These are phyloP conservation scores for Dichotomocladium elegans DNA, from an alignment of 371 early-diverging fungal species.

Conservation along the genomic window DNA sequence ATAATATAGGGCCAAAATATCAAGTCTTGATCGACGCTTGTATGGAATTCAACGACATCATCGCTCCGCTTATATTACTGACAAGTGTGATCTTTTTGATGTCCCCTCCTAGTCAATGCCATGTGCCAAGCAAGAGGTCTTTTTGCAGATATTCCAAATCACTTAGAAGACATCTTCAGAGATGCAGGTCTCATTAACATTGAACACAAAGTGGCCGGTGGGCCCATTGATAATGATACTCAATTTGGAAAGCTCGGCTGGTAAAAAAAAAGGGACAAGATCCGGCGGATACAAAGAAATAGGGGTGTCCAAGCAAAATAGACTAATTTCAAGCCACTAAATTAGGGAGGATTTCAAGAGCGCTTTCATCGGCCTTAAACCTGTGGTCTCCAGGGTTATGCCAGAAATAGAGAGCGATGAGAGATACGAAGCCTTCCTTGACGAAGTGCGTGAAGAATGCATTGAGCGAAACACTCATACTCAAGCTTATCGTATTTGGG, in stretches of 20 bases:
- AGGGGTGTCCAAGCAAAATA: background rate
- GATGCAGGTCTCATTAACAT: background rate
- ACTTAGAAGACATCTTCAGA: background rate
- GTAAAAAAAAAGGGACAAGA: too few species aligned
- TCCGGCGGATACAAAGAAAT: background rate
- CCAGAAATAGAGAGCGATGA: background rate
- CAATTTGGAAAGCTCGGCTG: slow-evolving; percentile 4
- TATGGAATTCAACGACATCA: background rate
- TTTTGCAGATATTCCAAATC: background rate
- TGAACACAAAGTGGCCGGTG: background rate
- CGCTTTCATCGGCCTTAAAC: background rate
- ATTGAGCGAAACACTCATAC: background rate
- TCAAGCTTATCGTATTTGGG: background rate
- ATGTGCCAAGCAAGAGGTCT: slow-evolving; percentile 1
- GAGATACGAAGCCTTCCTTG: background rate
- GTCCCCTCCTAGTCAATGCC: background rate
- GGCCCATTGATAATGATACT: slow-evolving; percentile 15
- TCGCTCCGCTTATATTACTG: background rate
- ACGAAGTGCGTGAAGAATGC: background rate
- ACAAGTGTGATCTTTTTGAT: background rate
- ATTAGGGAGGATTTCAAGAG: slow-evolving; percentile 1
- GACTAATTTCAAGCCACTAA: background rate
- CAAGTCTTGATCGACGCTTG: background rate
- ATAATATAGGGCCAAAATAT: slow-evolving; percentile 2
- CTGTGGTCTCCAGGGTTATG: background rate